Evolutionary conservation across 805 yeast genomes (phyloP).

Genomic region (Metschnikowia lochheadii): DNA sequence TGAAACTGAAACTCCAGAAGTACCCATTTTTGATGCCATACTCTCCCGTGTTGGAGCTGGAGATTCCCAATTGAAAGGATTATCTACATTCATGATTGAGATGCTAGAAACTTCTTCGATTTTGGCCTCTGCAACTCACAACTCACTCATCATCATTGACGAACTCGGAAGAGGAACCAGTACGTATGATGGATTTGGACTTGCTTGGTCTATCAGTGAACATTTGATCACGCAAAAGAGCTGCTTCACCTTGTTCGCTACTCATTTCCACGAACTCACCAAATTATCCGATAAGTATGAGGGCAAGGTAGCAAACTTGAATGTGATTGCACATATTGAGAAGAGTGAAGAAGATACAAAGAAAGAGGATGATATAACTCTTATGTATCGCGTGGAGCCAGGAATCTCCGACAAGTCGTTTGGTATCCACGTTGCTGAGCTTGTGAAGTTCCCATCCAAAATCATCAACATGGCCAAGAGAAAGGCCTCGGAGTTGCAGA

Average conservation of each 20-base stretch:
- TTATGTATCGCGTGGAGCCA: conserved; percentile 88
- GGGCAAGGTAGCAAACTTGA: conserved; percentile 68
- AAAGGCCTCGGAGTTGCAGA: conserved; percentile 84
- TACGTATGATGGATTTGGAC: conserved; percentile 93
- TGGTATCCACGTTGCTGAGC: conserved; percentile 97
- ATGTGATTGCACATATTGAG: conserved; percentile 89
- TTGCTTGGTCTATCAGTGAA: conserved; percentile 95
- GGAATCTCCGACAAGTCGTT: conserved; percentile 96
- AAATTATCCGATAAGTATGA: conserved; percentile 59
- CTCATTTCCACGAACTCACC: conserved; percentile 96
- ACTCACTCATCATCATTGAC: conserved; percentile 84
- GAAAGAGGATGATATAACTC: conserved; percentile 62
- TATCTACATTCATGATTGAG: conserved; percentile 94
- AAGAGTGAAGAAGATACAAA: conserved; percentile 36
- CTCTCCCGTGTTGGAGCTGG: conserved; percentile 98
- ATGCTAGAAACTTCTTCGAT: conserved; percentile 93
- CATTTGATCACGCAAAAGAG: conserved; percentile 65
- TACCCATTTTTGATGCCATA: conserved; percentile 84
- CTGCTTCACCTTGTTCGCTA: conserved; percentile 88
- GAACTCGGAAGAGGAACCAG: conserved; percentile 92
- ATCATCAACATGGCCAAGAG: conserved; percentile 94
- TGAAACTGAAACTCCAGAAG: conserved; percentile 48
- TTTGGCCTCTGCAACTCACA: conserved; percentile 68
- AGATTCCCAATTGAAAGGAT: conserved; percentile 94
- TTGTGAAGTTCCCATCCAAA: conserved; percentile 87